Conservation (phyloP, 371 early-diverging fungal genomes). For the Mortierella sp. region DNA sequence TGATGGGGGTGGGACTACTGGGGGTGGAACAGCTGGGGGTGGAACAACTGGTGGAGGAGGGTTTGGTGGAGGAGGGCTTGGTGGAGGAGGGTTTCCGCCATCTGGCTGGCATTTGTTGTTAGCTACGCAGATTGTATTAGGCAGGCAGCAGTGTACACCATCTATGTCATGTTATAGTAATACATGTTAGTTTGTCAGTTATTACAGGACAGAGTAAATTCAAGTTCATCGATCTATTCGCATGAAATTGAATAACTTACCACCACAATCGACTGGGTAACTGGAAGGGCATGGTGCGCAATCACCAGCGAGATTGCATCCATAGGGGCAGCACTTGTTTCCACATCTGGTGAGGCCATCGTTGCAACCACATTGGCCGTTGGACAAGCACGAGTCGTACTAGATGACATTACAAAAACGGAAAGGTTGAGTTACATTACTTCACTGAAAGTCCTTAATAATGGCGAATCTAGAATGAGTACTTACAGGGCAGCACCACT, state of each 20-base stretch:
- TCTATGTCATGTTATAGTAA: background rate
- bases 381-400: slow-evolving; percentile 15
- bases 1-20: background rate
- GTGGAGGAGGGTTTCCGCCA: background rate
- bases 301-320: slow-evolving; percentile 11
- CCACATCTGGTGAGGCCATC: slow-evolving; percentile 13
- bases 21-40: background rate
- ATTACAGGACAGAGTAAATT: background rate
- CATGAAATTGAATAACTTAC: slow-evolving; percentile 4
- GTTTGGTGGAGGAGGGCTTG: background rate
- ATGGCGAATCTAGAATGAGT: background rate
- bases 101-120: background rate
- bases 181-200: too few species aligned
- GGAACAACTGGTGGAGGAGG: background rate
- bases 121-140: background rate
- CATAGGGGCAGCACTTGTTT: slow-evolving; percentile 19
- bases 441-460: background rate
- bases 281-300: background rate
- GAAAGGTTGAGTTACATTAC: background rate
- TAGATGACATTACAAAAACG: background rate
- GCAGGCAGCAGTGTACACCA: slow-evolving; percentile 8
- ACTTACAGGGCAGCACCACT: slow-evolving; percentile 35
- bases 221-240: background rate
- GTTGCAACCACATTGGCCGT: slow-evolving; percentile 32
- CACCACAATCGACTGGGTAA: slow-evolving; percentile 17